Evolutionary conservation across 352 stramenopile species (phyloP).

Genomic region (Pythium guiyangense): DNA sequence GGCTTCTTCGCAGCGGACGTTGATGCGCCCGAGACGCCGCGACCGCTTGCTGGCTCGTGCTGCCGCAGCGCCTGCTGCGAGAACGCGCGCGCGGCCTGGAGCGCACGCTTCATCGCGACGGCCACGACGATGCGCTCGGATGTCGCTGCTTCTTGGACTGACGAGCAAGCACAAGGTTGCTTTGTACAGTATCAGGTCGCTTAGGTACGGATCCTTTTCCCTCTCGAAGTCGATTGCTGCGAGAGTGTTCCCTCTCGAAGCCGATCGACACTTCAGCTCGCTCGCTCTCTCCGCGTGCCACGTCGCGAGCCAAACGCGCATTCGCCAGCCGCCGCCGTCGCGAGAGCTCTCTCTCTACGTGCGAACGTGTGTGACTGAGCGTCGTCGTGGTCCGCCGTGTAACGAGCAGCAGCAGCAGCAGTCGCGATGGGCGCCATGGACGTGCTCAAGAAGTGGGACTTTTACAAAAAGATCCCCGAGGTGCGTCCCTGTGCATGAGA

Average conservation of each 20-base stretch:
- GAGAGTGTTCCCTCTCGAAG: no score
- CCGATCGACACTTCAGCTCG: no score
- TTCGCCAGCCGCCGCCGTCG: background rate
- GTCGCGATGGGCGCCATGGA: conserved; percentile 76
- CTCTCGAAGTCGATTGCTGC: no score
- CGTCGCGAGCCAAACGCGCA: background rate
- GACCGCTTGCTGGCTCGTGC: conserved; percentile 27
- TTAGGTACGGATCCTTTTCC: no score
- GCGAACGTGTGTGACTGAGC: no score
- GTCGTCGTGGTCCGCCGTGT: background rate
- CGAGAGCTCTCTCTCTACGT: no score
- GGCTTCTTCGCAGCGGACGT: conserved; percentile 15
- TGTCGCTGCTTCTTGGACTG: background rate
- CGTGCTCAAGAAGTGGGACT: conserved; percentile 89
- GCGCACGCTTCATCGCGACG: conserved; percentile 28
- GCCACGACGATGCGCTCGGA: background rate
- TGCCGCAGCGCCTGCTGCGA: conserved; percentile 59
- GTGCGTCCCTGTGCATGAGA: conserved; percentile 23
- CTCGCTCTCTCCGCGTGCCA: no score
- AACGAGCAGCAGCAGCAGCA: conserved; percentile 6
- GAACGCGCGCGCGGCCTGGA: conserved; percentile 34
- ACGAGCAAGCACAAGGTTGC: background rate
- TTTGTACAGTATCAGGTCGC: no score
- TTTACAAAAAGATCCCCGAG: conserved; percentile 91
- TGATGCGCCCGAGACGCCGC: conserved; percentile 21